Conservation (phyloP, 2,329 filamentous ascomycete genomes). For the Aphanoascus verrucosus region DNA sequence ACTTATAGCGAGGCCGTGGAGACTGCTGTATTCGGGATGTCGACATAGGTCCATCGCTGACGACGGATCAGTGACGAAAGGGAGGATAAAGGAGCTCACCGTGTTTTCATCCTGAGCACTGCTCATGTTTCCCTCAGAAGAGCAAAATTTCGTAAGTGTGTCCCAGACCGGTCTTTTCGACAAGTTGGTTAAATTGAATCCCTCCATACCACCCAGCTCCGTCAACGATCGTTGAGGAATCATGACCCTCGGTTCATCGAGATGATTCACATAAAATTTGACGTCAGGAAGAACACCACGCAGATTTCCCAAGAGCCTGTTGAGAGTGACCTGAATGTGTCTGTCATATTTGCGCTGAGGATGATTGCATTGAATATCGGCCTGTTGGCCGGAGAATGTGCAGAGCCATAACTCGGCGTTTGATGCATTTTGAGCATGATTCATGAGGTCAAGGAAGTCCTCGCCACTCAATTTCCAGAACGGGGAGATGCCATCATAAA, state of each 20-base stretch:
- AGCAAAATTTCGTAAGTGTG: conserved; percentile 3
- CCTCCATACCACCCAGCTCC: not conserved
- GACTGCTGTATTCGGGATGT: conserved; percentile 7
- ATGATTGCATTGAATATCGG: conserved; percentile 7
- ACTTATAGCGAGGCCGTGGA: conserved; percentile 9
- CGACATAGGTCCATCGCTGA: conserved; percentile 2
- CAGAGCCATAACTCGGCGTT: conserved; percentile 10
- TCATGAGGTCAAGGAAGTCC: conserved; percentile 3
- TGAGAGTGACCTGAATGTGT: conserved; percentile 6
- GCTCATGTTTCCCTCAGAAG: not conserved
- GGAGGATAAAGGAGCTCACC: conserved; percentile 2
- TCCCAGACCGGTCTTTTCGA: conserved; percentile 6
- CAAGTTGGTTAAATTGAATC: conserved; percentile 9
- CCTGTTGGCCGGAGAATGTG: not conserved
- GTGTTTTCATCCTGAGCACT: not conserved
- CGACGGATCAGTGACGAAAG: conserved; percentile 10
- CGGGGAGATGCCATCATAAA: conserved; percentile 9
- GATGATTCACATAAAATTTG: conserved; percentile 13
- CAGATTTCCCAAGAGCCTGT: conserved; percentile 7
- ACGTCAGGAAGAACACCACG: conserved; percentile 3
- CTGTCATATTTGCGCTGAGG: conserved; percentile 6
- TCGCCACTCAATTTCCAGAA: conserved; percentile 11
- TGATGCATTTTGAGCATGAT: not conserved
- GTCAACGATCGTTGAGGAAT: not conserved
- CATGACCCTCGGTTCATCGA: conserved; percentile 12